Evolutionary conservation across 441 rosid genomes (phyloP).

Genomic region (Pelargonium exstipulatum): DNA sequence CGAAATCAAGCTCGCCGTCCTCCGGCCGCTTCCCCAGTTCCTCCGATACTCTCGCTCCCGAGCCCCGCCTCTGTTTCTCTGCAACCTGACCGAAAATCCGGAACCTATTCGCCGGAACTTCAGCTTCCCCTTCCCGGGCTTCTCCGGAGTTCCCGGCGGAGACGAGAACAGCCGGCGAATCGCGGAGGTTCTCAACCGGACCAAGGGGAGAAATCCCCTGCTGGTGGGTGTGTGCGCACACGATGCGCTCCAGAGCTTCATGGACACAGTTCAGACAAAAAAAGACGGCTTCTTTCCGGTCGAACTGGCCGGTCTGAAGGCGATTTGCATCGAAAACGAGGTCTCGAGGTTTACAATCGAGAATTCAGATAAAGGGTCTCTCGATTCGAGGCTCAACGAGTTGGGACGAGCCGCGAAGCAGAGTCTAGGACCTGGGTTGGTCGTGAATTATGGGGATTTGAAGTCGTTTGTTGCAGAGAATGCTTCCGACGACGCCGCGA

Average conservation of each 20-base stretch:
- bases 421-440: slow-evolving; percentile 33
- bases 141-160: slow-evolving; percentile 16
- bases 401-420: slow-evolving; percentile 27
- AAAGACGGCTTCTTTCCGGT: slow-evolving; percentile 32
- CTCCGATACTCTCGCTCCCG: slow-evolving; percentile 35
- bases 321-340: slow-evolving; percentile 41
- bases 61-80: slow-evolving; percentile 51
- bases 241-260: slow-evolving; percentile 47
- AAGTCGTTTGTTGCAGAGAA: slow-evolving; percentile 33
- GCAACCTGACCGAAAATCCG: slow-evolving; percentile 40
- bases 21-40: slow-evolving; percentile 47
- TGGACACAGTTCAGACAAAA: slow-evolving; percentile 32
- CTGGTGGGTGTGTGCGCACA: slow-evolving; percentile 55
- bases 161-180: slow-evolving; percentile 50
- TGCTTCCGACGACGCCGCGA: slow-evolving; percentile 21
- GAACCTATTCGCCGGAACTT: slow-evolving; percentile 21
- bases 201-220: slow-evolving; percentile 43
- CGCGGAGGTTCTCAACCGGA: slow-evolving; percentile 40
- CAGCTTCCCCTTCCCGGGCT: slow-evolving; percentile 34
- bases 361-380: slow-evolving; percentile 23
- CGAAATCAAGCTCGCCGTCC: slow-evolving; percentile 63
- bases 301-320: slow-evolving; percentile 38
- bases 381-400: slow-evolving; percentile 36
- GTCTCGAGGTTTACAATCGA: slow-evolving; percentile 29
- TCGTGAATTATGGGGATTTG: slow-evolving; percentile 62